These are phyloP conservation scores for Ascochyta viciae-villosae DNA, from an alignment of 2,329 filamentous ascomycete genomes.

Conservation along the genomic window DNA sequence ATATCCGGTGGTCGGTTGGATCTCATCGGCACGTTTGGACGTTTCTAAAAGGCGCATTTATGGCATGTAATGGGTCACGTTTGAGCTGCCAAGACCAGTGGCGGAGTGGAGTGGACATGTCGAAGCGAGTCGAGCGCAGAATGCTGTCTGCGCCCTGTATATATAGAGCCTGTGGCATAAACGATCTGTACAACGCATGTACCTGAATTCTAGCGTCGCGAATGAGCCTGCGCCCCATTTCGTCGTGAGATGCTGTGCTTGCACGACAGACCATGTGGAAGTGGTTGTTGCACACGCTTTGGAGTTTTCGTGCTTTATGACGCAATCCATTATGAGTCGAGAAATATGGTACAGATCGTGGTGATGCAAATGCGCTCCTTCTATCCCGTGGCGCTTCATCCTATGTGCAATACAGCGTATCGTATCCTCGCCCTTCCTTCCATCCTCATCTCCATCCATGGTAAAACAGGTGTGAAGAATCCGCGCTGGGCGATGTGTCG, in stretches of 20 bases:
- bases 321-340: constrained; percentile 39
- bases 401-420: constrained; percentile 24
- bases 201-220: neutral
- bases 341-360: constrained; percentile 39
- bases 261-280: no score
- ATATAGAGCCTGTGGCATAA: constrained; percentile 40
- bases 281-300: neutral
- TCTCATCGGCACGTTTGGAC: constrained; percentile 27
- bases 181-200: constrained; percentile 19
- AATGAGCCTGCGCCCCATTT: neutral
- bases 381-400: constrained; percentile 20
- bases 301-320: constrained; percentile 7
- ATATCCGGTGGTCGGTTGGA: constrained; percentile 37
- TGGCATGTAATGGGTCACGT: constrained; percentile 29
- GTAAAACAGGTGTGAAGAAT: constrained; percentile 34
- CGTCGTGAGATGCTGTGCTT: no score
- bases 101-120: constrained; percentile 14
- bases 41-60: constrained; percentile 35
- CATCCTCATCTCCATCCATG: constrained; percentile 21
- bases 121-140: constrained; percentile 15
- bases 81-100: constrained; percentile 6
- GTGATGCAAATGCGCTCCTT: constrained; percentile 13
- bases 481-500: neutral
- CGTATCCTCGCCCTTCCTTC: constrained; percentile 6
- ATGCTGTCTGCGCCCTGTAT: constrained; percentile 36